Percentiles rank a stretch among this genome's conserved stretches.
These are phyloP conservation scores for Talaromyces marneffei DNA, from an alignment of 2,329 filamentous ascomycete genomes.

Conservation along the genomic window DNA sequence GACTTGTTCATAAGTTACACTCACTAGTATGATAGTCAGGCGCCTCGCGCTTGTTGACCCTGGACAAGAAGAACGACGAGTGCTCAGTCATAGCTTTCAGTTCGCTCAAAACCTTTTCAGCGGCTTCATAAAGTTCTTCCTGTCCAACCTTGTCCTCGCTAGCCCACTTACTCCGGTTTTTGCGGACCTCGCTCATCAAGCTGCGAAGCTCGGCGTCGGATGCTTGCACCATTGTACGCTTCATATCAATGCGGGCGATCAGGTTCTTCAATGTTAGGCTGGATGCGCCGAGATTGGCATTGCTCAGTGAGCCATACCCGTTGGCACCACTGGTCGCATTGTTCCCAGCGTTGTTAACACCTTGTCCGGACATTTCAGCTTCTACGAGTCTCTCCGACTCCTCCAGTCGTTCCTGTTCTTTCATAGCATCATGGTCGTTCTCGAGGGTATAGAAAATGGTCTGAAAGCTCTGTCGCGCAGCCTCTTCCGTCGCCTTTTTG, in stretches of 20 bases:
- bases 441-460: conserved; percentile 93
- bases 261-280: conserved; percentile 95
- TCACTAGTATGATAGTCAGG: conserved; percentile 90
- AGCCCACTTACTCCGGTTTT: conserved; percentile 98
- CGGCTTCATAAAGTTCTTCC: conserved; percentile 93
- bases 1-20: conserved; percentile 25
- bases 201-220: conserved; percentile 88
- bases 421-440: conserved; percentile 90
- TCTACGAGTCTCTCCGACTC: conserved; percentile 95
- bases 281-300: conserved; percentile 88
- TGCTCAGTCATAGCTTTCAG: conserved; percentile 97
- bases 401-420: conserved; percentile 94
- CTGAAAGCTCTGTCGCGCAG: conserved; percentile 83
- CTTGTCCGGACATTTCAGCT: conserved; percentile 74
- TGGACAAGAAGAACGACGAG: conserved; percentile 87
- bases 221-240: conserved; percentile 81
- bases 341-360: conserved; percentile 47
- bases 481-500: conserved; percentile 83
- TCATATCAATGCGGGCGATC: conserved; percentile 89
- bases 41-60: conserved; percentile 94
- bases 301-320: conserved; percentile 84
- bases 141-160: conserved; percentile 96
- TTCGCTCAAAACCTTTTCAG: conserved; percentile 94
- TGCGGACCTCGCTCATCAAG: conserved; percentile 93
- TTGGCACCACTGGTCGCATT: conserved; percentile 50